Evolutionary conservation across 257 asterid species (phyloP).

Genomic region (Solanum neorickii): DNA sequence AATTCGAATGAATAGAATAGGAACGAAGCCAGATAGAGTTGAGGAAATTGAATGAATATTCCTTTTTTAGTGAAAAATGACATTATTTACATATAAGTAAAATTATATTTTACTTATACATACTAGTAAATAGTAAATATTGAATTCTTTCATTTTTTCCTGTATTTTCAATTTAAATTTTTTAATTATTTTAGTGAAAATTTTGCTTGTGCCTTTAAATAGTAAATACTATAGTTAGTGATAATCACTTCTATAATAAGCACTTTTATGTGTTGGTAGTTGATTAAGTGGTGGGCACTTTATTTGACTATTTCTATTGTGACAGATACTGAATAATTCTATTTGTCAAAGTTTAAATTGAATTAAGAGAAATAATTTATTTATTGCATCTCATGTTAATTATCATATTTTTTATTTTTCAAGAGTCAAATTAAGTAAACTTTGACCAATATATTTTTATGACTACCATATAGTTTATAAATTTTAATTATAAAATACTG

Average conservation of each 20-base stretch:
- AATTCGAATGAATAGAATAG: not conserved
- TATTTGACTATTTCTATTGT: not conserved
- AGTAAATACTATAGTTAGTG: not conserved
- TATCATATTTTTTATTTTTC: not conserved
- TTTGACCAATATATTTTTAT: not conserved
- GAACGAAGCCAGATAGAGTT: accelerated
- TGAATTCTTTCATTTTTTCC: too few relatives aligned
- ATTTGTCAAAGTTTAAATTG: not conserved
- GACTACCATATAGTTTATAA: too few relatives aligned
- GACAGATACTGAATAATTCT: not conserved
- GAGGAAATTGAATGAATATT: not conserved
- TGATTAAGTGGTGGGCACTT: not conserved
- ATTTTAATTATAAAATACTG: not conserved
- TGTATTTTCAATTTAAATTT: not conserved
- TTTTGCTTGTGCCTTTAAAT: not conserved
- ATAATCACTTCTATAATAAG: not conserved
- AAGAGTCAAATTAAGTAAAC: accelerated
- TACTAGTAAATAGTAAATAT: too few relatives aligned
- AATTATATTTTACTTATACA: too few relatives aligned
- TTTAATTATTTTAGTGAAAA: not conserved
- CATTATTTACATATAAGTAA: too few relatives aligned
- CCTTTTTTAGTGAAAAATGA: too few relatives aligned
- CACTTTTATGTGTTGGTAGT: not conserved
- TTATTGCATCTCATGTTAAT: too few relatives aligned
- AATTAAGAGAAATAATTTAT: not conserved